phyloP scores from a whole-genome alignment of 2,329 filamentous ascomycete species.

The Tolypocladium endophyticum region DNA sequence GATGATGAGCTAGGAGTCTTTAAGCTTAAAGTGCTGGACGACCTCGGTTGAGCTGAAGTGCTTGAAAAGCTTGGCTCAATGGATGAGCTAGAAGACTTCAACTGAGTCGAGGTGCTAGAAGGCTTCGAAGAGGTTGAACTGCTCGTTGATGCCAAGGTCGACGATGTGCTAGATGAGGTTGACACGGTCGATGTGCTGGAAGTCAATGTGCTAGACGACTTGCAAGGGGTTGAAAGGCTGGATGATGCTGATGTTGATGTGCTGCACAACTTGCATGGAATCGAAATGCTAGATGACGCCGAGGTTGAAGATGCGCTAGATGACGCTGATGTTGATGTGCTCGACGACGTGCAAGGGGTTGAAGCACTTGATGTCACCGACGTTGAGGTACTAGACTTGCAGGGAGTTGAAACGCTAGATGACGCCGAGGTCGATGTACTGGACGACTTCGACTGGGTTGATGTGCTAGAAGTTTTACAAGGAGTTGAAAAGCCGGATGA shows the following conservation, averaged over 20 bases:
- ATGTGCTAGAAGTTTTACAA: background rate
- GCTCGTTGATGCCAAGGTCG: background rate
- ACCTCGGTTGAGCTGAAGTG: too few relatives aligned
- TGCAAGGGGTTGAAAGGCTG: background rate
- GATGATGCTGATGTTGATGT: background rate
- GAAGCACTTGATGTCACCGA: background rate
- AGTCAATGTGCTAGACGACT: background rate
- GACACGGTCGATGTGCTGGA: background rate
- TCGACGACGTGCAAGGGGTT: too few relatives aligned
- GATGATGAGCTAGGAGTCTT: too few relatives aligned
- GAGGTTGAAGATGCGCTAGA: background rate
- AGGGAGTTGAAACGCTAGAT: background rate
- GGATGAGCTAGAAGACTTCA: too few relatives aligned
- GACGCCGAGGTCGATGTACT: background rate
- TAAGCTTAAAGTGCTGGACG: too few relatives aligned
- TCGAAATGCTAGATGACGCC: background rate
- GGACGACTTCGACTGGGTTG: background rate
- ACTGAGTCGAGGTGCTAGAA: too few relatives aligned
- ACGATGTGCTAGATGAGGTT: background rate
- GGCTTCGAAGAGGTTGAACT: background rate
- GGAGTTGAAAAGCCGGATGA: background rate
- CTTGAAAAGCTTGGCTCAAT: too few relatives aligned
- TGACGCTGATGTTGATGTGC: background rate
- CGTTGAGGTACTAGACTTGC: background rate
- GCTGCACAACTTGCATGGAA: too few relatives aligned